These are phyloP conservation scores for Lactuca sativa DNA, from an alignment of 129 eudicot genomes.

Conservation along the genomic window DNA sequence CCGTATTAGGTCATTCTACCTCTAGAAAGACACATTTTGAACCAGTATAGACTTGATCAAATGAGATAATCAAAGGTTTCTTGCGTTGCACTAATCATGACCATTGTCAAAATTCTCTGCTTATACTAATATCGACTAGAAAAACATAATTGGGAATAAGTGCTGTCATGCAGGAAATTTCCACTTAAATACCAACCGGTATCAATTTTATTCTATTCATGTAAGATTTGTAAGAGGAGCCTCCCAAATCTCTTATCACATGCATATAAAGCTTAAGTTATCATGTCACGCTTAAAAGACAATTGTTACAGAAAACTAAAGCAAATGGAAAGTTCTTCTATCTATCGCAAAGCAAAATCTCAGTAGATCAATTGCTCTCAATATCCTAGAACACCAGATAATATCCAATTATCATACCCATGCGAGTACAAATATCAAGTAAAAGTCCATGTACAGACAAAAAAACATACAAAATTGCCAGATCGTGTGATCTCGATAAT, in stretches of 20 bases:
- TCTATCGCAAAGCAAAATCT: slow-evolving; percentile 6
- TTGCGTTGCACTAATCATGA: not conserved
- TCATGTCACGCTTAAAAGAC: slow-evolving; percentile 6
- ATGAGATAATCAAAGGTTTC: not conserved
- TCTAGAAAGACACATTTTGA: not conserved
- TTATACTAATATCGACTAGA: not conserved
- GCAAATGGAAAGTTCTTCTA: slow-evolving; percentile 2
- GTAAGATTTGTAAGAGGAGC: slow-evolving; percentile 50
- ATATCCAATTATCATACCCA: slow-evolving; percentile 17
- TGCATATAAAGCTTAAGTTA: not conserved
- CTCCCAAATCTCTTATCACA: slow-evolving; percentile 18
- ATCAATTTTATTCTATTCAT: not conserved
- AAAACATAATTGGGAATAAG: not conserved
- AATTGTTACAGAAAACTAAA: not conserved
- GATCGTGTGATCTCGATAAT: slow-evolving; percentile 14
- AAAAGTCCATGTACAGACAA: not conserved
- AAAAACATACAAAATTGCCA: not conserved
- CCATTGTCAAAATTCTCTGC: slow-evolving; percentile 3
- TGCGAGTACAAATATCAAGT: slow-evolving; percentile 2
- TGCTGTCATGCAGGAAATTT: not conserved
- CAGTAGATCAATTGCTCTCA: slow-evolving; percentile 6
- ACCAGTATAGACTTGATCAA: not conserved
- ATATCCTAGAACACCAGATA: slow-evolving; percentile 18
- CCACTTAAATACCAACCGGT: not conserved
- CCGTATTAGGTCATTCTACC: slow-evolving; percentile 2